phyloP scores from a whole-genome alignment of 164 flowering plant genomes.

The Vitis labrusca region DNA sequence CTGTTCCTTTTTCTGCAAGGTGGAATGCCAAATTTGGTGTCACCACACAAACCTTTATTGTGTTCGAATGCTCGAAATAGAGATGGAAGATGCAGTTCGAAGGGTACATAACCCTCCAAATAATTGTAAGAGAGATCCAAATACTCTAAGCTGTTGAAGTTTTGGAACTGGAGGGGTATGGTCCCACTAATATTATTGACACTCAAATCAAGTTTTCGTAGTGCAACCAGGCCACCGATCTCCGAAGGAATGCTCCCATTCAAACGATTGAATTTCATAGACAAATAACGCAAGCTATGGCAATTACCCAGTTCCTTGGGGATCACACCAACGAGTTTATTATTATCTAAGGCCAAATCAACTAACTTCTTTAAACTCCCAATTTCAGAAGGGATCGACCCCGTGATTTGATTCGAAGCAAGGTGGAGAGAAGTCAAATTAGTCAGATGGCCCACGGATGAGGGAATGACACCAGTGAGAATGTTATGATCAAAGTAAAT shows the following conservation, averaged over 20 bases:
- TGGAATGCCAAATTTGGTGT: background rate
- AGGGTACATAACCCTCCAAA: background rate
- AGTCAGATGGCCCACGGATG: too few species aligned
- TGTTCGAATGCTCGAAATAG: background rate
- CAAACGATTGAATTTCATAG: background rate
- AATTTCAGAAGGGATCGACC: background rate
- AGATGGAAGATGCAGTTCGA: background rate
- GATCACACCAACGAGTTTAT: background rate
- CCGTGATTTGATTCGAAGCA: background rate
- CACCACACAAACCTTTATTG: background rate
- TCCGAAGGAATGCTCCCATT: too few species aligned
- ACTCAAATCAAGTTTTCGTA: background rate
- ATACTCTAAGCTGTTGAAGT: too few species aligned
- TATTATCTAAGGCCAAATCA: too few species aligned
- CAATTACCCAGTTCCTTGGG: background rate
- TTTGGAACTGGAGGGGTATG: background rate
- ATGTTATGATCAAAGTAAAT: background rate
- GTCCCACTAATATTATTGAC: constrained; percentile 1
- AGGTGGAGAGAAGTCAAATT: too few species aligned
- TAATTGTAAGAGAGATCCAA: background rate
- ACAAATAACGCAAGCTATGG: background rate
- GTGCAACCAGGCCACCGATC: background rate
- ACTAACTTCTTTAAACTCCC: too few species aligned
- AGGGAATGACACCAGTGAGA: background rate
- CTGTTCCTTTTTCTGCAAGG: background rate